Evolutionary conservation across 1,284 basidiomycete genomes (phyloP).

Genomic region (Coniophora puteana): DNA sequence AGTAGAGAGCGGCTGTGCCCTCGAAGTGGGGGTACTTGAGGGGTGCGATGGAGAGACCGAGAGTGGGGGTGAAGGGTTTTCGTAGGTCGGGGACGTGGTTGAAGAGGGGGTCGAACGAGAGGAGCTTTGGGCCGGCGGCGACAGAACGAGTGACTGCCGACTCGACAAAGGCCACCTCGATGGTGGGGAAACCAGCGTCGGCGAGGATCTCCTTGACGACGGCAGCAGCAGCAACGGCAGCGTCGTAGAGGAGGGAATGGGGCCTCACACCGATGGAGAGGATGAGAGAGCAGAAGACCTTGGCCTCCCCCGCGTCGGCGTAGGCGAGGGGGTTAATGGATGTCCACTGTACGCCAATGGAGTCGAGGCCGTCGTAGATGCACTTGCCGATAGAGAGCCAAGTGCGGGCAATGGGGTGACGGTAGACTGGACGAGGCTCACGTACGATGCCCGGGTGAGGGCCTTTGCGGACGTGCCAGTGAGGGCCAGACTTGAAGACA

Average conservation of each 20-base stretch:
- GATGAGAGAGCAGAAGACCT: slow-evolving; percentile 15
- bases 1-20: slow-evolving; percentile 13
- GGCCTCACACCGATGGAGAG: slow-evolving; percentile 26
- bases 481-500: slow-evolving; percentile 26
- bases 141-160: slow-evolving; percentile 10
- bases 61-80: slow-evolving; percentile 27
- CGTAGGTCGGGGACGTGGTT: slow-evolving; percentile 22
- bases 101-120: slow-evolving; percentile 12
- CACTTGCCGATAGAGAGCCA: slow-evolving; percentile 18
- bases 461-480: slow-evolving; percentile 22
- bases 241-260: slow-evolving; percentile 20
- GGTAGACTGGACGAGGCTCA: slow-evolving; percentile 28
- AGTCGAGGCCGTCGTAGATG: slow-evolving; percentile 18
- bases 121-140: slow-evolving; percentile 24
- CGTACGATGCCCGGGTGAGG: slow-evolving; percentile 21
- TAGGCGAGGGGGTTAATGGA: slow-evolving; percentile 22
- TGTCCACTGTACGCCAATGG: slow-evolving; percentile 16
- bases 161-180: slow-evolving; percentile 3
- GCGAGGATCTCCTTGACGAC: slow-evolving; percentile 8
- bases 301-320: slow-evolving; percentile 11
- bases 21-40: slow-evolving; percentile 18
- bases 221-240: slow-evolving; percentile 20
- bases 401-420: slow-evolving; percentile 18
- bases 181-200: slow-evolving; percentile 14
- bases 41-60: slow-evolving; percentile 29